phyloP scores from a whole-genome alignment of 73 alveolate species.

The Paramecium pentaurelia region DNA sequence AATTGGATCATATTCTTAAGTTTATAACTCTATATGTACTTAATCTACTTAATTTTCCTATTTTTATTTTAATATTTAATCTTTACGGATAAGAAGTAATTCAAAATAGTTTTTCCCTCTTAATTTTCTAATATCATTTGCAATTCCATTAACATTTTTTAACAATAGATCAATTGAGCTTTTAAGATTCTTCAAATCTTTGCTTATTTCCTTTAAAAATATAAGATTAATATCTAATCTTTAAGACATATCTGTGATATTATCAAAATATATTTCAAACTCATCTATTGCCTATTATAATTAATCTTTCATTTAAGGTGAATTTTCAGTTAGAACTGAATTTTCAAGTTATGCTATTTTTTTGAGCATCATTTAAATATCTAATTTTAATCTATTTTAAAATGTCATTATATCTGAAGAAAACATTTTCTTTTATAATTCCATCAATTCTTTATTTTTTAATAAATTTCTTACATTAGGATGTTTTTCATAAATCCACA shows the following conservation, averaged over 20 bases:
- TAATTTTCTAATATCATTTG: not conserved
- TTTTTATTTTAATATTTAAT: not conserved
- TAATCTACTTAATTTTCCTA: not conserved
- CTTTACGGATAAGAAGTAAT: not conserved
- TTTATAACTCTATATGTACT: not conserved
- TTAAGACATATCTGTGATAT: not conserved
- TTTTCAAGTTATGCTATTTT: not conserved
- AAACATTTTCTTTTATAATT: no score
- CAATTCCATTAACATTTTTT: not conserved
- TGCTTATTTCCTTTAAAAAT: not conserved
- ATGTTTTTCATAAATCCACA: not conserved
- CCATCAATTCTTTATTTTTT: not conserved
- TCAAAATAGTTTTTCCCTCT: not conserved
- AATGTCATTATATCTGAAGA: not conserved
- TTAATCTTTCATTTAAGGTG: not conserved
- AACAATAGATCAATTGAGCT: not conserved
- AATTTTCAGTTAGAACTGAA: not conserved
- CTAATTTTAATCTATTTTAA: not conserved
- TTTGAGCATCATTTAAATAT: no score
- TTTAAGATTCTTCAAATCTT: not conserved
- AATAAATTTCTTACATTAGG: not conserved
- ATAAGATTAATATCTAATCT: not conserved
- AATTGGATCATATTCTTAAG: not conserved
- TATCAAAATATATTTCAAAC: not conserved
- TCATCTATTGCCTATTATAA: not conserved